Evolutionary conservation across 768 basidiomycete genomes (phyloP), one percentile per base, ranked within the genome.

Genomic region (Leucosporidium creatinivorum): DNA sequence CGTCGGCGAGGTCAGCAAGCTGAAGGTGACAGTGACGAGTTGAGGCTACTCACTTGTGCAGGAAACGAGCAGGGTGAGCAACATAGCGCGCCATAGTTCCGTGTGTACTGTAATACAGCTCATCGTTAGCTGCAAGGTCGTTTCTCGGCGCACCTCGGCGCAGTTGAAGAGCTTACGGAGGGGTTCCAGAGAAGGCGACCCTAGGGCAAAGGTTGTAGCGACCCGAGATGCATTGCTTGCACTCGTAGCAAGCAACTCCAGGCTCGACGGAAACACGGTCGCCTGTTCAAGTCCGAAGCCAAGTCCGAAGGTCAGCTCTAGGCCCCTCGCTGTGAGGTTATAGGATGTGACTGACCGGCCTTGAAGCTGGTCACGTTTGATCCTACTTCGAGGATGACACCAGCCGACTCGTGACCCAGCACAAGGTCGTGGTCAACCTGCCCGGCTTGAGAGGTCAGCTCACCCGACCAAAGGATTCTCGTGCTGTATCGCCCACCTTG

Each of bases 141-240:
- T 55, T 44, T 17, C 39, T 17, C 39, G 10, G 39, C 8, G 39
- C 8, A 17, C 8, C 3, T 44, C 39, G 39, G 15, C 39, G 33
- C 33, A 4, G 23, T 6, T n/a, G 25, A 6, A 28, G n/a, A 55
- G n/a, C 26, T 28, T 77, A 79, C n/a, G 79, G 79, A 4, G 79
- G 79, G 2, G 78, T 79, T 31, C 77, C 77, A 72, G 78, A 78
- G 77, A 79, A 79, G 39, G 79, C 77, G 47, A 80, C 80, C 28
- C 47, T 30, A n/a, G 30, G 58, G 78, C 80, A 81, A 44, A 77
- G 78, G 63, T 81, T 81, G 72, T 81, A 81, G 33, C 78, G 62
- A 2, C 80, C 80, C 1, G 73, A 77, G 23, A 75, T 68, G 69
- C 79, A 80, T 15, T 74, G 73, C 58, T 77, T 75, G 73, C 80